phyloP scores from a whole-genome alignment of 352 stramenopile species.

The Phytophthora brassicae region DNA sequence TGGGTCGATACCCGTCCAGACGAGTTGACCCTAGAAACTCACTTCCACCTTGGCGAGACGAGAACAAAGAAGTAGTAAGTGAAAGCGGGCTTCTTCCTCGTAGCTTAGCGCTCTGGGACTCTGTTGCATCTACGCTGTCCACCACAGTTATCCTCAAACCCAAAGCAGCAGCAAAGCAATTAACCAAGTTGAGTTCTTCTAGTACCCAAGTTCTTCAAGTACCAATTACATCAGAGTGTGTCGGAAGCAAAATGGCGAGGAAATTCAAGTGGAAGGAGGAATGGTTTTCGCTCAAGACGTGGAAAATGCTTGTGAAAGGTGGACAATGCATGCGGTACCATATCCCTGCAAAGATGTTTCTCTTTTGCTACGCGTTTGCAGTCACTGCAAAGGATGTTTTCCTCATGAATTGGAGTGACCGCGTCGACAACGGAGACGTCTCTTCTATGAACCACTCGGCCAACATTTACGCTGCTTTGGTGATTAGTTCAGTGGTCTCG shows the following conservation, averaged over 20 bases:
- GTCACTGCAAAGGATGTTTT: conserved; percentile 38
- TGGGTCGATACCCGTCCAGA: conserved; percentile 21
- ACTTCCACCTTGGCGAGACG: conserved; percentile 31
- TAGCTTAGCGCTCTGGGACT: conserved; percentile 30
- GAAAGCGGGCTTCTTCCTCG: not conserved
- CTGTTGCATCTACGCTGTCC: conserved; percentile 3
- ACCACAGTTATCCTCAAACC: conserved; percentile 5
- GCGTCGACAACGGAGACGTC: conserved; percentile 27
- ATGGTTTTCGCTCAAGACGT: conserved; percentile 32
- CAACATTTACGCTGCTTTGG: conserved; percentile 36
- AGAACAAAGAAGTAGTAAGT: not conserved
- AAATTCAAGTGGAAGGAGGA: conserved; percentile 36
- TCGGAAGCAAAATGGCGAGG: conserved; percentile 18
- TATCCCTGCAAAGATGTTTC: conserved; percentile 30
- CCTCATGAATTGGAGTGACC: conserved; percentile 42
- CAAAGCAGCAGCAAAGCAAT: conserved; percentile 2
- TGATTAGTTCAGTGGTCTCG: conserved; percentile 40
- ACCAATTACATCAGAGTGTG: conserved; percentile 27
- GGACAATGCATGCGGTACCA: conserved; percentile 28
- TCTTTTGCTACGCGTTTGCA: conserved; percentile 33
- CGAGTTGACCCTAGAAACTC: conserved; percentile 34
- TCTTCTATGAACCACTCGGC: conserved; percentile 32
- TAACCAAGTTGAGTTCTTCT: not conserved
- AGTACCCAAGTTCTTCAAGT: conserved; percentile 27
- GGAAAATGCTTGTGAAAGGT: conserved; percentile 27